A percentile compares a stretch with the other conserved stretches of the same genome.
These are phyloP conservation scores for Ogataea minuta DNA, from an alignment of 805 yeast species.

Conservation along the genomic window DNA sequence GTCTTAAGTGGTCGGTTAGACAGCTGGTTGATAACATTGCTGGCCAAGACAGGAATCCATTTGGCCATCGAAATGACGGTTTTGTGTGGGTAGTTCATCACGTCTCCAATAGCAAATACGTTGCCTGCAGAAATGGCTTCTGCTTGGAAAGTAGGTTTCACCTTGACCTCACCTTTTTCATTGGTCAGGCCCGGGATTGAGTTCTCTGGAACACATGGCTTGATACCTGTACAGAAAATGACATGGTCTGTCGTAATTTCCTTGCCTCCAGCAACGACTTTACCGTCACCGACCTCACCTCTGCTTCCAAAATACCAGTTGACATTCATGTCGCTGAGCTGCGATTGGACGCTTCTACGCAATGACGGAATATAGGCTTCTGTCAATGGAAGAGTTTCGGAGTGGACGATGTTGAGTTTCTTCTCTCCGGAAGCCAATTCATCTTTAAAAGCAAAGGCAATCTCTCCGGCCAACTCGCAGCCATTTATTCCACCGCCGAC, in stretches of 20 bases:
- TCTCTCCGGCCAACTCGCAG: conserved; percentile 34
- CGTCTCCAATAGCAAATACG: conserved; percentile 37
- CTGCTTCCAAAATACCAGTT: conserved; percentile 9
- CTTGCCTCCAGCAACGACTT: conserved; percentile 7
- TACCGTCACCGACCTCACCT: conserved; percentile 4
- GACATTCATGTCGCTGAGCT: conserved; percentile 6
- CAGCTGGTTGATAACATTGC: conserved; percentile 18
- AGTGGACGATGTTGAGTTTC: conserved; percentile 26
- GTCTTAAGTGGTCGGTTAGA: conserved; percentile 2
- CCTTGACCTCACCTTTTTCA: conserved; percentile 13
- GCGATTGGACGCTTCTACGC: conserved; percentile 6
- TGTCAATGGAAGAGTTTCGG: conserved; percentile 13
- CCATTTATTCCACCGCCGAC: conserved; percentile 37
- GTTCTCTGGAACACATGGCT: conserved; percentile 8
- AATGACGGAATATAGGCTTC: conserved; percentile 1
- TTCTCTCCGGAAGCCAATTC: conserved; percentile 20
- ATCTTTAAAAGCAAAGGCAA: conserved; percentile 21
- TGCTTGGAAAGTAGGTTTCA: conserved; percentile 26
- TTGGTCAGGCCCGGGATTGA: conserved; percentile 11
- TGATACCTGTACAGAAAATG: conserved; percentile 14
- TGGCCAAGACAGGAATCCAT: conserved; percentile 16
- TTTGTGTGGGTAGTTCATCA: conserved; percentile 25
- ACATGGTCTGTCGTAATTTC: conserved; percentile 11
- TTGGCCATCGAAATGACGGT: conserved; percentile 17
- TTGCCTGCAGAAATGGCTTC: conserved; percentile 18